phyloP scores from a whole-genome alignment of 768 basidiomycete species.

The Boletus sp. region DNA sequence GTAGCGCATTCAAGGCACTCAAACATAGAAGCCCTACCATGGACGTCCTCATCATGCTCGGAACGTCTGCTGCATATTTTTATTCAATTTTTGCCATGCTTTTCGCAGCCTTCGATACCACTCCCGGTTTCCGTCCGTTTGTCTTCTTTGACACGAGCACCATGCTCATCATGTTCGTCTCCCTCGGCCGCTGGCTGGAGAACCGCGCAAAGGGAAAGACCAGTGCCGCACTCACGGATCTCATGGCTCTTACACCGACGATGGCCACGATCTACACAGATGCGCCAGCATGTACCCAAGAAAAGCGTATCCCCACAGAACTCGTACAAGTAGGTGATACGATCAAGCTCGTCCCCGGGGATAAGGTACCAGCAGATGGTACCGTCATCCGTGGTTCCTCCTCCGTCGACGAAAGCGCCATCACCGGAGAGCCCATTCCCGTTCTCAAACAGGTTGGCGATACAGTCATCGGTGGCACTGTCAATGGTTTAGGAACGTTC shows the following conservation, averaged over 20 bases:
- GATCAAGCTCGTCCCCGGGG: constrained; percentile 92
- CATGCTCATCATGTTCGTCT: constrained; percentile 97
- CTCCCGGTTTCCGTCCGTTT: constrained; percentile 71
- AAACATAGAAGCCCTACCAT: constrained; percentile 90
- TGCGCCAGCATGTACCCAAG: constrained; percentile 69
- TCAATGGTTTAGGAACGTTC: constrained; percentile 96
- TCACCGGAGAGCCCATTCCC: constrained; percentile 92
- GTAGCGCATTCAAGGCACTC: constrained; percentile 85
- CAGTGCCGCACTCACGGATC: constrained; percentile 91
- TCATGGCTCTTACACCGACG: constrained; percentile 92
- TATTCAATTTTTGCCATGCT: constrained; percentile 80
- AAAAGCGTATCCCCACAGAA: constrained; percentile 91
- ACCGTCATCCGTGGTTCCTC: constrained; percentile 83
- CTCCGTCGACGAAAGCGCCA: constrained; percentile 91
- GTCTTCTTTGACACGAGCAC: constrained; percentile 99
- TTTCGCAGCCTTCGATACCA: constrained; percentile 57
- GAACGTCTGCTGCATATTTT: constrained; percentile 89
- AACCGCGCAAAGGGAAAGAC: constrained; percentile 97
- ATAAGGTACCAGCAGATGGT: constrained; percentile 95
- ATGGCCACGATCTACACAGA: constrained; percentile 97
- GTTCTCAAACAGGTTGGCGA: constrained; percentile 83
- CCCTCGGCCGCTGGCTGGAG: constrained; percentile 91
- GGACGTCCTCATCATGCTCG: constrained; percentile 96
- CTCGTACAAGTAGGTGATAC: constrained; percentile 92
- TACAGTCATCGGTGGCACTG: constrained; percentile 90